Evolutionary conservation across 768 basidiomycete species (phyloP), one percentile per base, ranked within the genome.

Genomic region (Psilocybe cubensis): DNA sequence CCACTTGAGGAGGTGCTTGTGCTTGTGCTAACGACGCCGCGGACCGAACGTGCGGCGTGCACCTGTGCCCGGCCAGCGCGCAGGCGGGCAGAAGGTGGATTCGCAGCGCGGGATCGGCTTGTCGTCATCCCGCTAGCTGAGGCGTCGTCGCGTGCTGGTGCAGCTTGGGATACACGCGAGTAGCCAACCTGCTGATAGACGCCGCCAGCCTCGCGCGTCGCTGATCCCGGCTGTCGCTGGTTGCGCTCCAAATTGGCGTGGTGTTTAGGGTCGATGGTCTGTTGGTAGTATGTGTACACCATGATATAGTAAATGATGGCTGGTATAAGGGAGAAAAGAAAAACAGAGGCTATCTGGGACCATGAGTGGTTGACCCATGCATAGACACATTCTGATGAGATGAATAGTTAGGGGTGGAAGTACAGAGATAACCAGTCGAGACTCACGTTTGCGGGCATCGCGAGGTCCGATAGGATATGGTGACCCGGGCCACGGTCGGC

Each of bases 211-310:
- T 55, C 40, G 45, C 28, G 41, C 5, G 46, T 38, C 17, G 53
- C 24, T 21, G 40, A 14, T 44, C 41, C 27, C 7, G 35, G 35
- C 35, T 46, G 40, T 20, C 51, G 31, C 7, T 49, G 42, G 21
- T 54, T 56, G 14, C 45, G 53, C 10, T 66, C 20, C 7, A 78
- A 64, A 53, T 68, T 67, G 29, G 74, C 79, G n/a, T 70, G 53
- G 66, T 78, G 79, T 3, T 62, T 57, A 2, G 72, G 72, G 62
- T 77, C 72, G 23, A 63, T 73, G 20, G 72, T 72, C 58, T 78
- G 79, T 23, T 72, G 69, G 61, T 76, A 75, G 67, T 78, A 77
- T 29, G 67, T 71, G 61, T 74, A 73, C 12, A 72, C 75, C 56
- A 78, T 52, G 59, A 74, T 38, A 64, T 73, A 74, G 63, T 68